Evolutionary conservation across 805 yeast genomes (phyloP).

Genomic region (Hanseniaspora lachancei): DNA sequence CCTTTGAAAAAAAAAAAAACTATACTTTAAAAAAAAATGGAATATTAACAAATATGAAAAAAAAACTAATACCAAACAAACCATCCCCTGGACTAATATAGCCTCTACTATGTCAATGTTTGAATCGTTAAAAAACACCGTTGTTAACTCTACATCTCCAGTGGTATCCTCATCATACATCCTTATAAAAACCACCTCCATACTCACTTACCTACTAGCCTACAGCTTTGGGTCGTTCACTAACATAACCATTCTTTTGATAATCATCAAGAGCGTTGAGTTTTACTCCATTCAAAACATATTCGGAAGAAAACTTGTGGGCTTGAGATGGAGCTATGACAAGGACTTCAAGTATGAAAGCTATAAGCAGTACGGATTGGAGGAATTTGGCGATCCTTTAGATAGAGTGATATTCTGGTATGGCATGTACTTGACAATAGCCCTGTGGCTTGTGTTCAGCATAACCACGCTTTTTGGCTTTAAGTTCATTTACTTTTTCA

Average conservation of each 20-base stretch:
- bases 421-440: constrained; percentile 55
- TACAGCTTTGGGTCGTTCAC: constrained; percentile 19
- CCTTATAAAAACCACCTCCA: constrained; percentile 24
- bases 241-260: constrained; percentile 57
- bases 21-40: too few relatives aligned
- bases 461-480: constrained; percentile 66
- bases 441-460: constrained; percentile 61
- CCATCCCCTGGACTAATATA: too few relatives aligned
- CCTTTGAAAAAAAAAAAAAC: not conserved
- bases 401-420: constrained; percentile 7
- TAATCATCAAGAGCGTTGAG: constrained; percentile 70
- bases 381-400: constrained; percentile 19
- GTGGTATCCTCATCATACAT: constrained; percentile 23
- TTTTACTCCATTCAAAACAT: constrained; percentile 91
- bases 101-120: not conserved
- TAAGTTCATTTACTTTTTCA: constrained; percentile 50
- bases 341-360: constrained; percentile 26
- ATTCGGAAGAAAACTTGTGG: constrained; percentile 79
- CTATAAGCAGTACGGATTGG: constrained; percentile 30
- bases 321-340: constrained; percentile 96
- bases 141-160: constrained; percentile 27
- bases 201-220: constrained; percentile 24
- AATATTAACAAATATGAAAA: not conserved
- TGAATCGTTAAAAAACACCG: constrained; percentile 22
- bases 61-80: not conserved